These are phyloP conservation scores for Paulownia fortunei DNA, from an alignment of 257 asterid species.

Conservation along the genomic window DNA sequence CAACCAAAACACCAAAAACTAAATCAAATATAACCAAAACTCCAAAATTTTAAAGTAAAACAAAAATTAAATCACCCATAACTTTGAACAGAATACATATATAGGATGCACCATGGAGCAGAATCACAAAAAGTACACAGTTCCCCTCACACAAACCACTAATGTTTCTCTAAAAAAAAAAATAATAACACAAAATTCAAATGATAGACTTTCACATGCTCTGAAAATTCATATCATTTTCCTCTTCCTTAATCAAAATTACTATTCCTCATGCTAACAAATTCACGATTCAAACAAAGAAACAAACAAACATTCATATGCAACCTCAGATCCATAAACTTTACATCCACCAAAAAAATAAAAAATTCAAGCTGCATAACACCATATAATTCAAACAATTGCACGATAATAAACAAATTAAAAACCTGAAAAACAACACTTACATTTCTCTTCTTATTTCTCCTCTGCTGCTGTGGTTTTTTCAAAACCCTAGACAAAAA, in stretches of 20 bases:
- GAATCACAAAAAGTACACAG: not conserved
- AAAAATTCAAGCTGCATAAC: not conserved
- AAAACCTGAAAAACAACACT: constrained; percentile 4
- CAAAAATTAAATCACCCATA: not conserved
- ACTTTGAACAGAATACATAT: too few relatives aligned
- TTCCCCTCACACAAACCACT: not conserved
- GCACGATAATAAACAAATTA: not conserved
- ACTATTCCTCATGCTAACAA: not conserved
- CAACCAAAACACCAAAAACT: not conserved
- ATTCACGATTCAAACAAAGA: constrained; percentile 10
- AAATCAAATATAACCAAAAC: too few relatives aligned
- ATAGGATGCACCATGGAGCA: not conserved
- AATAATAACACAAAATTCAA: not conserved
- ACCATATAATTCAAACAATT: too few relatives aligned
- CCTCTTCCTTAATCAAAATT: not conserved
- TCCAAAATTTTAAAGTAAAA: too few relatives aligned
- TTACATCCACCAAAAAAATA: not conserved
- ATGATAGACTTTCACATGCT: constrained; percentile 19
- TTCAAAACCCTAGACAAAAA: constrained; percentile 37
- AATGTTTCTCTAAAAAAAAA: too few relatives aligned
- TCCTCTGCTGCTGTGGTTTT: constrained; percentile 9
- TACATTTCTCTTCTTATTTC: constrained; percentile 5
- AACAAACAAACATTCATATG: not conserved
- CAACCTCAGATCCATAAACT: constrained; percentile 20
- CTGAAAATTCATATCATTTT: not conserved